Percentiles rank a stretch among this genome's conserved stretches.
These are phyloP conservation scores for Thermomucor indicae-seudaticae DNA, from an alignment of 371 early-diverging fungal genomes.

Conservation along the genomic window DNA sequence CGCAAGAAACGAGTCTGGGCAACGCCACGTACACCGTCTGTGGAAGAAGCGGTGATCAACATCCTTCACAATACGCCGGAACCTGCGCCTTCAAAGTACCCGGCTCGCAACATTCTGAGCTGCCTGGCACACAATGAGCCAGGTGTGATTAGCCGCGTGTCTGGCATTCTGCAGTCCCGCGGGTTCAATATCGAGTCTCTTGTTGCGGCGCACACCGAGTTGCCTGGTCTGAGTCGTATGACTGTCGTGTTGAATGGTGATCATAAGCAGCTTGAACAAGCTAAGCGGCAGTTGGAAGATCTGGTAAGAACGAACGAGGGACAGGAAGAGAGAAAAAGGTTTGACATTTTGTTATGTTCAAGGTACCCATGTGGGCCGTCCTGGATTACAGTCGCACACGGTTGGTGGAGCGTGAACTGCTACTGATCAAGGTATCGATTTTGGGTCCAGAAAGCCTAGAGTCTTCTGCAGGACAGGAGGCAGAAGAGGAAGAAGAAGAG, in stretches of 20 bases:
- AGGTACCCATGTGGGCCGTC: slow-evolving; percentile 96
- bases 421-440: slow-evolving; percentile 90
- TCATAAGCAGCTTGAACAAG: slow-evolving; percentile 82
- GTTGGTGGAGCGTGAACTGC: slow-evolving; percentile 87
- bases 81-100: slow-evolving; percentile 46
- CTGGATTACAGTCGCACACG: slow-evolving; percentile 86
- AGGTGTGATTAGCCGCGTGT: slow-evolving; percentile 91
- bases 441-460: slow-evolving; percentile 64
- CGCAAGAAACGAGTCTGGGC: no score
- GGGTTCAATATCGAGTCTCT: slow-evolving; percentile 97
- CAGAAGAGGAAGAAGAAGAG: slow-evolving; percentile 25
- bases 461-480: slow-evolving; percentile 6
- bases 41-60: slow-evolving; percentile 83
- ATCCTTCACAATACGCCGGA: slow-evolving; percentile 85
- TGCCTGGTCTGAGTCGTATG: slow-evolving; percentile 90
- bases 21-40: slow-evolving; percentile 50
- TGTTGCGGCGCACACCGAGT: slow-evolving; percentile 93
- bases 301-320: slow-evolving; percentile 44
- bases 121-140: slow-evolving; percentile 95
- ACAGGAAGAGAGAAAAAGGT: not conserved
- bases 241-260: slow-evolving; percentile 91
- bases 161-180: slow-evolving; percentile 89
- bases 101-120: slow-evolving; percentile 79
- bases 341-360: not conserved
- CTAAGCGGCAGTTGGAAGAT: slow-evolving; percentile 91